Percentiles rank a stretch among this genome's conserved stretches.
Conservation (phyloP, 306 rosid genomes). For the Trifolium subterraneum region DNA sequence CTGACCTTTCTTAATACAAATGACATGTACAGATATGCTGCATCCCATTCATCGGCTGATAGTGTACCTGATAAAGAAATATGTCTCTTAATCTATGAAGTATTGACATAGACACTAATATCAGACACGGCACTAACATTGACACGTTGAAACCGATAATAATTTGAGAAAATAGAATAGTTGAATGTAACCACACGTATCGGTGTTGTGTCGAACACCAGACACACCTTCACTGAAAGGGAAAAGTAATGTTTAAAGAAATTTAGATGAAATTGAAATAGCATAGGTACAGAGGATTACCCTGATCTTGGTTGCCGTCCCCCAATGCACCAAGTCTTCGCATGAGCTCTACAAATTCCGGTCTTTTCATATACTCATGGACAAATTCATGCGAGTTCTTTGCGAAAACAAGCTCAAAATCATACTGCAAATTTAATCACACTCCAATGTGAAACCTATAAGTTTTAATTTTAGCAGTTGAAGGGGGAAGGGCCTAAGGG, state of each 20-base stretch:
- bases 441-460: slow-evolving; percentile 6
- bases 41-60: slow-evolving; percentile 54
- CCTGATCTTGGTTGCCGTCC: slow-evolving; percentile 90
- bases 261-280: not conserved
- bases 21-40: slow-evolving; percentile 51
- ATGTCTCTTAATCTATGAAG: not conserved
- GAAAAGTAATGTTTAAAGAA: not conserved
- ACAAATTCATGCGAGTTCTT: slow-evolving; percentile 90
- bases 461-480: not conserved
- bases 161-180: no score
- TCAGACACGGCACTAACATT: not conserved
- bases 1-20: slow-evolving; percentile 54
- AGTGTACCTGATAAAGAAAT: slow-evolving; percentile 44
- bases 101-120: not conserved
- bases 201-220: not conserved
- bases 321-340: slow-evolving; percentile 95
- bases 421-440: slow-evolving; percentile 61
- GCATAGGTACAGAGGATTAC: slow-evolving; percentile 47
- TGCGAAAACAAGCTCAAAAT: slow-evolving; percentile 81
- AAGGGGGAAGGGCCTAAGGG: not conserved
- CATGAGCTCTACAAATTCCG: slow-evolving; percentile 88
- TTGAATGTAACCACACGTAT: not conserved
- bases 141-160: not conserved
- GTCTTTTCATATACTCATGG: slow-evolving; percentile 75
- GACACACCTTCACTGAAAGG: not conserved